phyloP scores from a whole-genome alignment of 2,329 filamentous ascomycete species.

The Penicillium brasilianum region DNA sequence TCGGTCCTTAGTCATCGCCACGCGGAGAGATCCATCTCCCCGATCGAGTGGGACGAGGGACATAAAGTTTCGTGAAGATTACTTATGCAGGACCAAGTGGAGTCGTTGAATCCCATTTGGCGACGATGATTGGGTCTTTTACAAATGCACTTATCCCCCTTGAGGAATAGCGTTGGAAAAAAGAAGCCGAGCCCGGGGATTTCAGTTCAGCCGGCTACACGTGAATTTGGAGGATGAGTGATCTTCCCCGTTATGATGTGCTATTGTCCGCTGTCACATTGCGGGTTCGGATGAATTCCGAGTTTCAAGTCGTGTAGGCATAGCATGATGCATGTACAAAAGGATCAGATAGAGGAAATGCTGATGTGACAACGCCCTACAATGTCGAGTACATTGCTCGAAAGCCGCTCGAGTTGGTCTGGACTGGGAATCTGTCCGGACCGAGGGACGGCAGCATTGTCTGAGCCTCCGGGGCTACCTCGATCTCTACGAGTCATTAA shows the following conservation, averaged over 20 bases:
- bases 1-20: slow-evolving; percentile 18
- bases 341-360: not conserved
- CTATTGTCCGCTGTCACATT: not conserved
- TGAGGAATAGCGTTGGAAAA: not conserved
- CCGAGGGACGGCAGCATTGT: not conserved
- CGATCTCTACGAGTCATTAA: too few relatives aligned
- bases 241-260: not conserved
- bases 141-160: not conserved
- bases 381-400: not conserved
- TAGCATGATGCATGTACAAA: too few relatives aligned
- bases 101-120: not conserved
- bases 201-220: slow-evolving; percentile 15
- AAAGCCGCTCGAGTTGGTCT: not conserved
- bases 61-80: not conserved
- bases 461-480: too few relatives aligned
- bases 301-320: too few relatives aligned
- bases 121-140: not conserved
- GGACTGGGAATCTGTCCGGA: not conserved
- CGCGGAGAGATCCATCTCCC: slow-evolving; percentile 23
- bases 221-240: slow-evolving; percentile 6
- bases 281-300: not conserved
- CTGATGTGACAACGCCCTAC: too few relatives aligned
- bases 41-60: not conserved
- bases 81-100: not conserved
- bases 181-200: slow-evolving; percentile 6